Conservation (phyloP, 768 basidiomycete genomes). For the Tylopilus felleus region DNA sequence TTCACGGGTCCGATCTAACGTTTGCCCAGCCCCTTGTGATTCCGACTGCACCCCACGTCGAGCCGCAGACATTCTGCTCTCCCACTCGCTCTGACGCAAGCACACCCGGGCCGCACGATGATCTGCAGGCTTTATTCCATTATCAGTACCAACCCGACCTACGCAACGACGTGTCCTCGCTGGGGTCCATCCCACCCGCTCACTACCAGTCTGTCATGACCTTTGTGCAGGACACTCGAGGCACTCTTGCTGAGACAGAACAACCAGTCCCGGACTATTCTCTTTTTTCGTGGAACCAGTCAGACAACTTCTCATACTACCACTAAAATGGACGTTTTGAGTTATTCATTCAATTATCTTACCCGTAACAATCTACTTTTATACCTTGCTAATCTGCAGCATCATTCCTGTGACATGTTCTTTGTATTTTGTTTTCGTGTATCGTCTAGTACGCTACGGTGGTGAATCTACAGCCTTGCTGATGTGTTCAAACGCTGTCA, state of each 20-base stretch:
- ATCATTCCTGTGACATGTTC: conserved; percentile 9
- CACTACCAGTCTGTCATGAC: conserved; percentile 14
- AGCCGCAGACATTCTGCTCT: not conserved
- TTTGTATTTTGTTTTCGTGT: conserved; percentile 25
- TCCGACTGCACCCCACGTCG: not conserved
- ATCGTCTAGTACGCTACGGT: conserved; percentile 4
- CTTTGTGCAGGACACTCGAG: conserved; percentile 8
- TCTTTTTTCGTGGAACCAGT: conserved; percentile 22
- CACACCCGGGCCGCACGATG: not conserved
- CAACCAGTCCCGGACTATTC: conserved; percentile 16
- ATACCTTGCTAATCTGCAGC: conserved; percentile 17
- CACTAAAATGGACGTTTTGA: conserved; percentile 19
- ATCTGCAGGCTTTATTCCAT: not conserved
- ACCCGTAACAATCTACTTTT: conserved; percentile 2
- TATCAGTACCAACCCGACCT: conserved; percentile 3
- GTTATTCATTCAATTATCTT: conserved; percentile 26
- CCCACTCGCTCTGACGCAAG: not conserved
- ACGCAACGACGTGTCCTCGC: not conserved
- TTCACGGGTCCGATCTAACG: conserved; percentile 1
- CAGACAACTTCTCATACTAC: conserved; percentile 22
- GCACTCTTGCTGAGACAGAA: not conserved
- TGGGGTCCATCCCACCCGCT: not conserved
- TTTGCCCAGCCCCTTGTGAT: conserved; percentile 1
- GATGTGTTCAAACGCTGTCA: conserved; percentile 49
- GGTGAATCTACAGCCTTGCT: conserved; percentile 6